These are phyloP conservation scores for Fusarium annulatum DNA, from an alignment of 2,329 filamentous ascomycete genomes.

Conservation along the genomic window DNA sequence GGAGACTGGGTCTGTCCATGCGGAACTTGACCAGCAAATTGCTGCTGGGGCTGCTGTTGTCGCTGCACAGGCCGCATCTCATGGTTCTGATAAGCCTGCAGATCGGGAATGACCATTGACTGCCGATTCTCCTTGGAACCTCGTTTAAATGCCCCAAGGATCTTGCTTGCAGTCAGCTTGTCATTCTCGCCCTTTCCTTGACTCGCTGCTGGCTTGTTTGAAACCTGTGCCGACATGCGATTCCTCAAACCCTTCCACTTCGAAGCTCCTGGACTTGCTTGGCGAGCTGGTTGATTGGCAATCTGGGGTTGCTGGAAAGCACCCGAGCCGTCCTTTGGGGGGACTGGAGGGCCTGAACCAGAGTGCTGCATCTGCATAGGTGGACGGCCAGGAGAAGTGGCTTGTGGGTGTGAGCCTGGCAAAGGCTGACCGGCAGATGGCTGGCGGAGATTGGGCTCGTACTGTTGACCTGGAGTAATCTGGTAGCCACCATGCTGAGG, in stretches of 20 bases:
- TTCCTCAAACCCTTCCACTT: conserved; percentile 51
- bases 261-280: conserved; percentile 40
- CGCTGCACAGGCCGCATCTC: conserved; percentile 28
- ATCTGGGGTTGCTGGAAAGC: conserved; percentile 13
- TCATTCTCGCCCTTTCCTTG: conserved; percentile 37
- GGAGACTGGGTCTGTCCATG: conserved; percentile 17
- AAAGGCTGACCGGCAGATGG: conserved; percentile 12
- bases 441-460: conserved; percentile 7
- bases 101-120: conserved; percentile 23
- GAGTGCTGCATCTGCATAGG: conserved; percentile 34
- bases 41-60: conserved; percentile 21
- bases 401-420: conserved; percentile 24
- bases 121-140: conserved; percentile 45
- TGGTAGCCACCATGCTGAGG: conserved; percentile 22
- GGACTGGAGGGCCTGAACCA: conserved; percentile 13
- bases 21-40: conserved; percentile 13
- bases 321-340: conserved; percentile 21
- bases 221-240: conserved; percentile 48
- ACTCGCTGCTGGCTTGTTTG: conserved; percentile 29
- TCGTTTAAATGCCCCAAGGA: conserved; percentile 50
- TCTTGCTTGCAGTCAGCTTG: conserved; percentile 43
- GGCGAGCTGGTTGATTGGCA: conserved; percentile 20
- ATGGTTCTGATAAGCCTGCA: conserved; percentile 37
- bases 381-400: conserved; percentile 17
- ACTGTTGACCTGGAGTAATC: conserved; percentile 28